Conservation (phyloP, 768 basidiomycete genomes). For the Gloeopeniophorella convolvens region DNA sequence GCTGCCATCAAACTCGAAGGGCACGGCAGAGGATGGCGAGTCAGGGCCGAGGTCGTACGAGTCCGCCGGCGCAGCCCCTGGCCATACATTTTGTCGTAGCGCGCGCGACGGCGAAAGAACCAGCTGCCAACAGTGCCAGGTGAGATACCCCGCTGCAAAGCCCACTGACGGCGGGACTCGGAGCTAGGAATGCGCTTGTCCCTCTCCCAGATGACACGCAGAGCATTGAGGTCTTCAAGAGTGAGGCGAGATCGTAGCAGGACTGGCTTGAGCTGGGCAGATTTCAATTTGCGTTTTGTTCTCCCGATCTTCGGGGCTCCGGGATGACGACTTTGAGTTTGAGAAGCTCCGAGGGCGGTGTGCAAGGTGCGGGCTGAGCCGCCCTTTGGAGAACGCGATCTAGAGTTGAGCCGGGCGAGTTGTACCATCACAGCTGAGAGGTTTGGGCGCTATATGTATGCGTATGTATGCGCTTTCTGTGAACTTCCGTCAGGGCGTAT, state of each 20-base stretch:
- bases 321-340: too few species aligned
- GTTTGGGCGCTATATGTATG: too few species aligned
- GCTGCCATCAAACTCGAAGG: too few species aligned
- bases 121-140: slow-evolving; percentile 1
- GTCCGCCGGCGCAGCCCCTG: not conserved
- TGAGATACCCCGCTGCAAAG: not conserved
- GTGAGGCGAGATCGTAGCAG: not conserved
- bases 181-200: slow-evolving; percentile 8
- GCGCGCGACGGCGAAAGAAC: slow-evolving; percentile 3
- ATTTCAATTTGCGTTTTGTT: too few species aligned
- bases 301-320: too few species aligned
- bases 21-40: not conserved
- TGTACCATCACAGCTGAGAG: too few species aligned
- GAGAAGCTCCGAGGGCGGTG: too few species aligned
- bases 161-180: slow-evolving; percentile 10
- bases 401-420: too few species aligned
- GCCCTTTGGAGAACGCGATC: too few species aligned
- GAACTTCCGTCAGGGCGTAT: too few species aligned
- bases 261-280: not conserved
- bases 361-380: too few species aligned
- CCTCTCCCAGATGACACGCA: slow-evolving; percentile 1
- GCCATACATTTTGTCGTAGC: not conserved
- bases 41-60: slow-evolving; percentile 1
- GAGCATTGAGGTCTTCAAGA: not conserved
- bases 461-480: too few species aligned